Base-by-base conservation (phyloP, 306 rosid species). In the Fragaria nilgerrensis region DNA sequence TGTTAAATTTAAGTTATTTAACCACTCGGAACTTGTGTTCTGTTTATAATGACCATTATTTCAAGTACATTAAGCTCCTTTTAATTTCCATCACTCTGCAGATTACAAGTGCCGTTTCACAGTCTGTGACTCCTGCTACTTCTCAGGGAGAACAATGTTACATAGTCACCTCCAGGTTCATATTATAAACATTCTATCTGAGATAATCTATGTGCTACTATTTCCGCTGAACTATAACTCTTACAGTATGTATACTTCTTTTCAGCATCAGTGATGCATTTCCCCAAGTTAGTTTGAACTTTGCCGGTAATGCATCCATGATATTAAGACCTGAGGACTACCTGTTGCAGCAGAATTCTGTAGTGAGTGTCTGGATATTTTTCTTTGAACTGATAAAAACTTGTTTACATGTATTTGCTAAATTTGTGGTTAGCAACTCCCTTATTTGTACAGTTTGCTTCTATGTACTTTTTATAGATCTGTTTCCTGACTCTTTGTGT, bases 281-380 rank as follows among this genome's bases (percentile, higher is more conserved):
- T 75, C 94, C 96, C 32, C 87, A 81, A 83, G 96, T 87, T 75
- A 86, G 88, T 76, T 83, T 91, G 74, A 87, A 89, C 85, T 91
- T 91, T 77, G 89, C 86, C 19, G 88, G 87, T 17, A 88, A 91
- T 11, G 94, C 89, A 75, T 86, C 92, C 56, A 55, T 91, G 90
- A 36, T 68, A 84, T 77, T 91, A 72, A 77, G 88, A 75, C 92
- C 96, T 17, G 85, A 89, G 72, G 93, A 89, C 76, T 91, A 91
- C 80, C 96, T 91, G 67, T 68, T 89, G 80, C 85, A 82, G 80
- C 93, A 91, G 76, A 82, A 15, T 83, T 83, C 92, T 45, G 72
- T 48, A 50, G 96, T 91, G 86, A 89, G 93, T 86, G 52, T 75
- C 22, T 22, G 10, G 48, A 64, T 52, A 12, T 77, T 27, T 13